A percentile compares a stretch with the other conserved stretches of the same genome.
phyloP scores from a whole-genome alignment of 176 grass and related monocot species.

The Avena eriantha region DNA sequence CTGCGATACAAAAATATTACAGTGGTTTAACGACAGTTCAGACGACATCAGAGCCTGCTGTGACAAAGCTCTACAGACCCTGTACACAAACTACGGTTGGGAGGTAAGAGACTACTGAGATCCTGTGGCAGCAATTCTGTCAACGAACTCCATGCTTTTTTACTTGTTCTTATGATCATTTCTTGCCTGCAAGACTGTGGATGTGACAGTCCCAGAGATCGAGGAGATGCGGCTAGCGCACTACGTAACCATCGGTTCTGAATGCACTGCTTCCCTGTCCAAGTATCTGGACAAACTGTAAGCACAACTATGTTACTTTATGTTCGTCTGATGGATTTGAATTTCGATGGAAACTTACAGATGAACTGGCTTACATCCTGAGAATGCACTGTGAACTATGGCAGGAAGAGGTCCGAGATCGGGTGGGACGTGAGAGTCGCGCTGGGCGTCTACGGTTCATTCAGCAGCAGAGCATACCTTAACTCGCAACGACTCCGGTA shows the following conservation, averaged over 20 bases:
- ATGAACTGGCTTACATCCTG: neutral
- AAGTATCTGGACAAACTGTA: slow-evolving; percentile 86
- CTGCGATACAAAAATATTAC: neutral
- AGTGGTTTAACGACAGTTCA: slow-evolving; percentile 96
- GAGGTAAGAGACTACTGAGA: slow-evolving; percentile 54
- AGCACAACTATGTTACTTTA: neutral
- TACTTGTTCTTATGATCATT: neutral
- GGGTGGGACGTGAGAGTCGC: slow-evolving; percentile 89
- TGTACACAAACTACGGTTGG: slow-evolving; percentile 73
- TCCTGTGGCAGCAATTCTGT: neutral
- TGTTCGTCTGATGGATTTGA: neutral
- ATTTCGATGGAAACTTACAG: neutral
- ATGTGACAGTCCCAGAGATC: slow-evolving; percentile 88
- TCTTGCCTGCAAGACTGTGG: slow-evolving; percentile 55
- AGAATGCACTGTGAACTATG: neutral
- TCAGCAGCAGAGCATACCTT: slow-evolving; percentile 89
- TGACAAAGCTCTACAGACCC: slow-evolving; percentile 67
- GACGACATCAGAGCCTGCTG: slow-evolving; percentile 83
- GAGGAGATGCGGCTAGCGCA: slow-evolving; percentile 97
- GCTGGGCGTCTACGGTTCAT: slow-evolving; percentile 76
- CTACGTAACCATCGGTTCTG: slow-evolving; percentile 91
- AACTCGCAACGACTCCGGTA: slow-evolving; percentile 90
- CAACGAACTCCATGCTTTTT: neutral
- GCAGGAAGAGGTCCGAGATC: slow-evolving; percentile 71
- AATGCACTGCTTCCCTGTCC: slow-evolving; percentile 80